Evolutionary conservation across 768 basidiomycete species (phyloP).

Genomic region (Leccinum imitatum): DNA sequence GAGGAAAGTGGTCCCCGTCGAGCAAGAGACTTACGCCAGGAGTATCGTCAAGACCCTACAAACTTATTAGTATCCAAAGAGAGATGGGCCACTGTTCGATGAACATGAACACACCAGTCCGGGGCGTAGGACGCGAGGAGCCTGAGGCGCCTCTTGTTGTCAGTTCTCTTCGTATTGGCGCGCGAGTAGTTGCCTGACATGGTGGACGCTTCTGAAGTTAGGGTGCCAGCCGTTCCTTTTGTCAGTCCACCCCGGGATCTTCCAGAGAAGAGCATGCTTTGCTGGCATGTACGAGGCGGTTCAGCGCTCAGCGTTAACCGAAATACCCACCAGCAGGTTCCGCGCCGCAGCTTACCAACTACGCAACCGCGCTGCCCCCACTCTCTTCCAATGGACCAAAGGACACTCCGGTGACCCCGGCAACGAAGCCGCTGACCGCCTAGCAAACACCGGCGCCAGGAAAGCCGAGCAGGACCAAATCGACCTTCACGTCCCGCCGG

Average conservation of each 20-base stretch:
- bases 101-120: conserved; percentile 60
- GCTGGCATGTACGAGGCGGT: not conserved
- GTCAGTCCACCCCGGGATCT: not conserved
- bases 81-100: not conserved
- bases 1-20: not conserved
- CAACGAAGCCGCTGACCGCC: no score
- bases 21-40: conserved; percentile 50
- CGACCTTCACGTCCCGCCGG: no score
- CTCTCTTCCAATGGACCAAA: no score
- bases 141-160: conserved; percentile 34
- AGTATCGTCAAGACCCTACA: conserved; percentile 65
- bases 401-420: no score
- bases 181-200: conserved; percentile 19
- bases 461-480: no score
- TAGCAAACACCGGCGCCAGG: no score
- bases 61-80: not conserved
- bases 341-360: no score
- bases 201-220: not conserved
- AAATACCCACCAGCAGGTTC: no score
- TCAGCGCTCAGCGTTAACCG: no score
- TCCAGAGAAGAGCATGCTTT: not conserved
- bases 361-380: no score
- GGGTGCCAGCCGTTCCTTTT: not conserved
- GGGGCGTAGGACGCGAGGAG: conserved; percentile 67
- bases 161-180: conserved; percentile 16